These are phyloP conservation scores for Begonia fuchsioides DNA, from an alignment of 306 rosid species.

Conservation along the genomic window DNA sequence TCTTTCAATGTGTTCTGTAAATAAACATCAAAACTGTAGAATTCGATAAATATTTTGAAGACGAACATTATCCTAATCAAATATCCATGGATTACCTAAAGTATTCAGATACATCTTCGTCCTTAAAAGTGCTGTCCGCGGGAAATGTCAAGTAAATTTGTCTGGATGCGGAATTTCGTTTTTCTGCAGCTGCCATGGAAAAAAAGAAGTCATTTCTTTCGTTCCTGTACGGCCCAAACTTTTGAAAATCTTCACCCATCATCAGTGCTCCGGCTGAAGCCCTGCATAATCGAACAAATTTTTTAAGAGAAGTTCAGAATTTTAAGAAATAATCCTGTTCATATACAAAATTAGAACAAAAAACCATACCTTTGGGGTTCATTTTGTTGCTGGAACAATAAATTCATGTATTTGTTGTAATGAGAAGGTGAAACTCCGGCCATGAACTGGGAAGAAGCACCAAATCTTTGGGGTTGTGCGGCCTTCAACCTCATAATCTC, in stretches of 20 bases:
- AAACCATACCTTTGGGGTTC: slow-evolving; percentile 45
- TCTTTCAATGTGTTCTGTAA: too few relatives aligned
- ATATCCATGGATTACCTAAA: slow-evolving; percentile 39
- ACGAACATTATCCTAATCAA: too few relatives aligned
- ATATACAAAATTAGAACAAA: slow-evolving; percentile 1
- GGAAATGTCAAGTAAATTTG: slow-evolving; percentile 95
- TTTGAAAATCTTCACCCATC: slow-evolving; percentile 69
- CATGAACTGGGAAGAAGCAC: slow-evolving; percentile 16
- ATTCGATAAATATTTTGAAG: too few relatives aligned
- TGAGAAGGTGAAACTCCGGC: slow-evolving; percentile 14
- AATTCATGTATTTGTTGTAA: slow-evolving; percentile 50
- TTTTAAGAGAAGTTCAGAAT: not conserved
- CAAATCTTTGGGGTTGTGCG: slow-evolving; percentile 43
- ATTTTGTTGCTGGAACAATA: slow-evolving; percentile 1
- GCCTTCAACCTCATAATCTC: slow-evolving; percentile 59
- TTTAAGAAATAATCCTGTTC: not conserved
- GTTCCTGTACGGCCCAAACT: slow-evolving; percentile 40
- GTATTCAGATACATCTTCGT: slow-evolving; percentile 92
- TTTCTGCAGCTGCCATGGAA: slow-evolving; percentile 46
- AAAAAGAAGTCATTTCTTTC: slow-evolving; percentile 81
- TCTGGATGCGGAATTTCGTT: slow-evolving; percentile 68
- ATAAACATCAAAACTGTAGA: too few relatives aligned
- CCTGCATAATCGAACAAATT: slow-evolving; percentile 1
- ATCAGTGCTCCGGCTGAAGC: slow-evolving; percentile 17
- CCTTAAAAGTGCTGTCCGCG: slow-evolving; percentile 92